Evolutionary conservation across 2,329 filamentous ascomycete genomes (phyloP).

Genomic region (Phyllosticta citriasiana): DNA sequence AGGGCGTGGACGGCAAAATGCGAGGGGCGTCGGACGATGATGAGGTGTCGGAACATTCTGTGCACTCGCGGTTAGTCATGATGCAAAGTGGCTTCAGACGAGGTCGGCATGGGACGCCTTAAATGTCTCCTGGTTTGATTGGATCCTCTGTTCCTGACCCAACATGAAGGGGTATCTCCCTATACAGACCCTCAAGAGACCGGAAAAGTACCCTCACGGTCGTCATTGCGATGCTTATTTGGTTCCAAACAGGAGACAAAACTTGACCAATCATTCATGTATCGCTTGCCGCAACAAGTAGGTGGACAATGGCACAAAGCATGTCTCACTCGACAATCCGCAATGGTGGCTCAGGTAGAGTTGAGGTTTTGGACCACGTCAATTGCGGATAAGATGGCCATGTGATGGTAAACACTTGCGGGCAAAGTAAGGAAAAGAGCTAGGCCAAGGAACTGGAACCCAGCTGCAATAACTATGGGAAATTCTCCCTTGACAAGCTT

Average conservation of each 20-base stretch:
- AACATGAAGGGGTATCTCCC: not conserved
- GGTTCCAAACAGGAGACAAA: not conserved
- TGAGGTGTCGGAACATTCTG: not conserved
- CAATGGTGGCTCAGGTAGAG: not conserved
- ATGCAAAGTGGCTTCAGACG: not conserved
- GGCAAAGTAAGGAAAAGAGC: no score
- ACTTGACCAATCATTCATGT: not conserved
- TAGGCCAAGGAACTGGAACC: no score
- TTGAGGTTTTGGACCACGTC: not conserved
- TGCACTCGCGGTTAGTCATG: not conserved
- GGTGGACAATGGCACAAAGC: not conserved
- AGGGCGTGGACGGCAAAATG: not conserved
- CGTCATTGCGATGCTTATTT: not conserved
- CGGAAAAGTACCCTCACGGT: not conserved
- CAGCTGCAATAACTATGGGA: no score
- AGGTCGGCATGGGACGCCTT: not conserved
- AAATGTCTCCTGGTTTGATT: not conserved
- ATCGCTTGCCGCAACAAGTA: not conserved
- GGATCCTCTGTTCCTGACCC: not conserved
- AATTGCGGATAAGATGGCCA: not conserved
- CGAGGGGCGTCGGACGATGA: not conserved
- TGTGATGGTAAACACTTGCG: not conserved
- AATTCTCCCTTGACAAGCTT: no score
- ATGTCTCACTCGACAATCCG: not conserved
- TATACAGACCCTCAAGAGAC: not conserved